Conservation (phyloP, 306 rosid genomes). For the Mimosa pudica region DNA sequence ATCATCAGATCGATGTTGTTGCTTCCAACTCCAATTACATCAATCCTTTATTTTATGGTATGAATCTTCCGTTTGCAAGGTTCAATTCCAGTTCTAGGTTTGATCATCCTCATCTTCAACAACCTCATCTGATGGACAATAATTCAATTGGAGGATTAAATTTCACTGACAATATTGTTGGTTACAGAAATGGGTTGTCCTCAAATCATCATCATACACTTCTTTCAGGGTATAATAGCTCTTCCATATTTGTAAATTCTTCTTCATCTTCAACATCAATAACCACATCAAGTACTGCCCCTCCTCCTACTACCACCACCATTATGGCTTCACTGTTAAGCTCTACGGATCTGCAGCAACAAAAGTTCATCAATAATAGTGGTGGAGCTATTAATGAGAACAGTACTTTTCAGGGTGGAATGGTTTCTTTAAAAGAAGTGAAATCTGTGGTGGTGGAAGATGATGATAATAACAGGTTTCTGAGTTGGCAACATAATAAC, state of each 20-base stretch:
- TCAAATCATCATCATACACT: constrained; percentile 42
- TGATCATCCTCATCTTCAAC: constrained; percentile 44
- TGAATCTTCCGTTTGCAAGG: constrained; percentile 57
- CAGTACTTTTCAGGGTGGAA: constrained; percentile 47
- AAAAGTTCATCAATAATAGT: constrained; percentile 53
- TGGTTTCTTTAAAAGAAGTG: constrained; percentile 49
- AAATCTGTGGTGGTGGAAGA: constrained; percentile 34
- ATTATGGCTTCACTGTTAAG: constrained; percentile 55
- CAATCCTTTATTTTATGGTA: constrained; percentile 61
- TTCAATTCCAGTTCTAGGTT: constrained; percentile 44
- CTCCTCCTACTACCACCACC: constrained; percentile 53
- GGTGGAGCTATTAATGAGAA: constrained; percentile 33
- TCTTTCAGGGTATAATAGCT: constrained; percentile 50
- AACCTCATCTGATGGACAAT: constrained; percentile 14
- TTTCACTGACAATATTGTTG: constrained; percentile 44
- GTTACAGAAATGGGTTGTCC: constrained; percentile 53
- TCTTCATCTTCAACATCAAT: constrained; percentile 34
- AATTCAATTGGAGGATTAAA: constrained; percentile 68
- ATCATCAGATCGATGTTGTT: constrained; percentile 48
- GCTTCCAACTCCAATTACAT: constrained; percentile 46
- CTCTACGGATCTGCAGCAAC: constrained; percentile 25
- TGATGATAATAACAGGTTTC: background rate
- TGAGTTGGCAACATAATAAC: constrained; percentile 1
- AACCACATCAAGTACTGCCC: constrained; percentile 20
- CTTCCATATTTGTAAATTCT: constrained; percentile 52